These are phyloP conservation scores for Bruguiera sexangula DNA, from an alignment of 345 rosid genomes.

Conservation along the genomic window DNA sequence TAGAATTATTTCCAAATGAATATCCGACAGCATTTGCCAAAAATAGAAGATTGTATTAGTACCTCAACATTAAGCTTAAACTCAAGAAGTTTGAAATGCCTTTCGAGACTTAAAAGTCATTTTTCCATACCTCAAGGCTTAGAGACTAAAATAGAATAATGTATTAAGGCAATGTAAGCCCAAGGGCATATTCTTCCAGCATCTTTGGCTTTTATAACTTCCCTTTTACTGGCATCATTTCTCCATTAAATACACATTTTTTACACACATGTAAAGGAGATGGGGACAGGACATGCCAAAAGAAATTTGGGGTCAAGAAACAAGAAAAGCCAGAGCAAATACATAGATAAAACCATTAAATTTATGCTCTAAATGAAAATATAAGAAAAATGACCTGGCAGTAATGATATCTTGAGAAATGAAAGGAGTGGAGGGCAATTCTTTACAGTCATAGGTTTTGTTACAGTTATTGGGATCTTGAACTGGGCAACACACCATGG, in stretches of 20 bases:
- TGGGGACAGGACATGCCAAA: too few species aligned
- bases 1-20: too few species aligned
- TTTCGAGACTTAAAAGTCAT: background rate
- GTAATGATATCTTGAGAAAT: constrained; percentile 67
- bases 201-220: too few species aligned
- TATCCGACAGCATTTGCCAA: background rate
- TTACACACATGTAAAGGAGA: too few species aligned
- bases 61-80: background rate
- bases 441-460: constrained; percentile 63
- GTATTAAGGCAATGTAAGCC: background rate
- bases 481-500: constrained; percentile 90
- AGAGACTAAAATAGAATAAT: background rate
- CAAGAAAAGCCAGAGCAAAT: background rate
- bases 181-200: background rate
- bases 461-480: constrained; percentile 76
- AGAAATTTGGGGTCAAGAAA: too few species aligned
- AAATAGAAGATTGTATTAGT: background rate
- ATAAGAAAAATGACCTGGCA: constrained; percentile 51
- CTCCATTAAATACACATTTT: too few species aligned
- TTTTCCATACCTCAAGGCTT: background rate
- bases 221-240: too few species aligned
- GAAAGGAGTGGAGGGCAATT: constrained; percentile 65
- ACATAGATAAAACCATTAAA: background rate
- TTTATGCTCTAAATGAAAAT: background rate
- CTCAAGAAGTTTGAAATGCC: background rate